Evolutionary conservation across 179 eudicot genomes (phyloP).

Genomic region (Heliamphora pulchella): DNA sequence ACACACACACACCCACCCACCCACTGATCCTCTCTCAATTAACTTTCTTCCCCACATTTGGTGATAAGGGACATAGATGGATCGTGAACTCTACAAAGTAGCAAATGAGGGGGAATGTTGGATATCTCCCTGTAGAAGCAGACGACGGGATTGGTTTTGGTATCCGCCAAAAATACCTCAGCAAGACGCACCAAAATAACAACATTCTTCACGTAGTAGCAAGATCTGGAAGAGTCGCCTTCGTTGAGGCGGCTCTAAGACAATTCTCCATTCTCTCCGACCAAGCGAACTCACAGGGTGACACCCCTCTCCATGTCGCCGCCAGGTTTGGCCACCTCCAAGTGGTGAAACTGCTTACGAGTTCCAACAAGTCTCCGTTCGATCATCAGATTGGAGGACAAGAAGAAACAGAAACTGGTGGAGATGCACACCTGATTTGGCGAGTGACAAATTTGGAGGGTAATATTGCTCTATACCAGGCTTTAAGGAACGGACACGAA

Average conservation of each 20-base stretch:
- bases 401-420: too few relatives aligned
- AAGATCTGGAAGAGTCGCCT: background rate
- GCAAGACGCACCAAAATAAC: background rate
- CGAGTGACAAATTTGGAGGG: background rate
- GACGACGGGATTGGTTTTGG: background rate
- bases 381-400: too few relatives aligned
- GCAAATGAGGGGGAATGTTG: background rate
- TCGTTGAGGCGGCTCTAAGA: background rate
- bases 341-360: background rate
- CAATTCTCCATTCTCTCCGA: background rate
- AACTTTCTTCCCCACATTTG: too few relatives aligned
- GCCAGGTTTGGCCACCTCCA: background rate
- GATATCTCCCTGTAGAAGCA: background rate
- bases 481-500: background rate
- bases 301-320: background rate
- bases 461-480: background rate
- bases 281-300: background rate
- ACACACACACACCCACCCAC: too few relatives aligned
- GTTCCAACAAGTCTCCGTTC: too few relatives aligned
- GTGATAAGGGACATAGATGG: background rate
- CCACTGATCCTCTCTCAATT: too few relatives aligned
- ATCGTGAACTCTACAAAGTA: background rate
- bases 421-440: too few relatives aligned
- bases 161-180: background rate
- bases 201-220: background rate